These are phyloP conservation scores for Populus euphratica DNA, from an alignment of 345 rosid species.

Conservation along the genomic window DNA sequence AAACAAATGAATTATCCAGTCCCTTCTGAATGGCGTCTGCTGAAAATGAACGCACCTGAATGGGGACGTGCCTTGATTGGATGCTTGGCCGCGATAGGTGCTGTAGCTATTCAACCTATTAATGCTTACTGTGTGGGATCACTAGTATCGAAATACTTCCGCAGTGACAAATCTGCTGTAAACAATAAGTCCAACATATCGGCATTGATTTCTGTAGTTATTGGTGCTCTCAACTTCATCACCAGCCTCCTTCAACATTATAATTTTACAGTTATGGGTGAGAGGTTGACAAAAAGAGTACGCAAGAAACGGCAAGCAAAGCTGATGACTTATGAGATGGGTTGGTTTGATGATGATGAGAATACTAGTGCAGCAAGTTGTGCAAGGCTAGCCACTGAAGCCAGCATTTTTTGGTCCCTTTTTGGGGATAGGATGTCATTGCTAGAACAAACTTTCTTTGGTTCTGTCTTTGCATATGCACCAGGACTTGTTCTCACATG, in stretches of 20 bases:
- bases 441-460: slow-evolving; percentile 36
- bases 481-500: slow-evolving; percentile 35
- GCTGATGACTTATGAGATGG: slow-evolving; percentile 43
- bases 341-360: slow-evolving; percentile 51
- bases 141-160: slow-evolving; percentile 39
- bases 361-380: slow-evolving; percentile 49
- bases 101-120: slow-evolving; percentile 36
- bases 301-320: slow-evolving; percentile 34
- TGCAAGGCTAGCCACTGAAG: slow-evolving; percentile 38
- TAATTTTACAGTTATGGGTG: slow-evolving; percentile 49
- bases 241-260: slow-evolving; percentile 44
- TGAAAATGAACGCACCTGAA: slow-evolving; percentile 42
- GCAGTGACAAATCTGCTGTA: slow-evolving; percentile 26
- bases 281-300: slow-evolving; percentile 38
- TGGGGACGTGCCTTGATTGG: slow-evolving; percentile 42
- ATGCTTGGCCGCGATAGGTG: slow-evolving; percentile 40
- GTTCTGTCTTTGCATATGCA: slow-evolving; percentile 35
- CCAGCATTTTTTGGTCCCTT: slow-evolving; percentile 38
- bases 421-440: slow-evolving; percentile 40
- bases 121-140: slow-evolving; percentile 44
- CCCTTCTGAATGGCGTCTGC: slow-evolving; percentile 32
- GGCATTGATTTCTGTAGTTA: slow-evolving; percentile 39
- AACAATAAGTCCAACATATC: slow-evolving; percentile 29
- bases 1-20: background rate
- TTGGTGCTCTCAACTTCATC: slow-evolving; percentile 34